Evolutionary conservation across 495 filamentous ascomycete genomes (phyloP), one percentile per base, ranked within the genome.

Genomic region (Apodospora peruviana): DNA sequence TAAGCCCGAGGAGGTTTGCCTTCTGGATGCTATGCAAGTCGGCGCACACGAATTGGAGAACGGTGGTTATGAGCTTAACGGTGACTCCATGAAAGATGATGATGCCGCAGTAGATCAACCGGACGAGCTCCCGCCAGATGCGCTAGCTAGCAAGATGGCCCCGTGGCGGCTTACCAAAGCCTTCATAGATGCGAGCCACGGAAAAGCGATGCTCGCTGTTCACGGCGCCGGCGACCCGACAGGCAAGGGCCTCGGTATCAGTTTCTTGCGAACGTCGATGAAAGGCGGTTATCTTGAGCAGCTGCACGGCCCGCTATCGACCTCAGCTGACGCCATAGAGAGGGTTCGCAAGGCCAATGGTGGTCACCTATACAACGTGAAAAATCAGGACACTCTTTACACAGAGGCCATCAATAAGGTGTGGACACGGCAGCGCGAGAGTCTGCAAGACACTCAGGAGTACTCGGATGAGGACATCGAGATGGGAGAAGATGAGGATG

Each of bases 141-240:
- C 71, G 2, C 59, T 75, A 2, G 61, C 70, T 4, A 69, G 65
- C 43, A 83, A 87, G 54, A 84, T 99, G 68, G 90, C 91, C 1
- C 93, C 93, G 2, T 99, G 93, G 93, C 84, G 88, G 48, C 87
- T 88, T 2, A 93, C 86, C 18, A 94, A 95, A 69, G 94, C 94
- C 43, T 99, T 99, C 68, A 74, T 96, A 42, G 81, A 95, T 47
- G 93, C 93, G 12, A 91, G 90, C 21, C 82, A 90, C 56, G 88
- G 90, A 23, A 99, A 99, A 64, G 93, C 93, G 8, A 99, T 99
- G 93, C 78, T 99, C 39, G 82, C 87, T 49, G 81, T 99, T 9
- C 88, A 96, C 57, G 93, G 93, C 16, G 85, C 91, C 52, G 93
- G 94, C 24, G 93, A 99, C 61, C 93, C 93, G n/a, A 93, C 90